These are phyloP conservation scores for Herpomyces periplanetae DNA, from an alignment of 2,329 filamentous ascomycete genomes.

Conservation along the genomic window DNA sequence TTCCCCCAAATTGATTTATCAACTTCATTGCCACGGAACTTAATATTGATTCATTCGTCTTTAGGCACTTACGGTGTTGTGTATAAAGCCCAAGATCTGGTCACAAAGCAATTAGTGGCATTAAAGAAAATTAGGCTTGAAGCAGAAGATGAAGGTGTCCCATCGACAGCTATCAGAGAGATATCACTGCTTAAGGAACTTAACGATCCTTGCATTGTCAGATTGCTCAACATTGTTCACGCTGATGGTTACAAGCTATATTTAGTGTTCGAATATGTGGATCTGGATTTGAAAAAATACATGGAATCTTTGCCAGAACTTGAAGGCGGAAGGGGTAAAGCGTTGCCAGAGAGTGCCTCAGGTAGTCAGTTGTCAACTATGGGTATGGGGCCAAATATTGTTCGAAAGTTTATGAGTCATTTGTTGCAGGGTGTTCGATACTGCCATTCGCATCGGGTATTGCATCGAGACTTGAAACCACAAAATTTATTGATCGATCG, in stretches of 20 bases:
- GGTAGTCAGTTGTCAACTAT: conserved; percentile 20
- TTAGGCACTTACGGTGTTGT: conserved; percentile 73
- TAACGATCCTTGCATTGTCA: conserved; percentile 61
- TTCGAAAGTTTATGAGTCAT: conserved; percentile 77
- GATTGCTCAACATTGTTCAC: conserved; percentile 62
- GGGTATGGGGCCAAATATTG: conserved; percentile 35
- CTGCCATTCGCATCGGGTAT: conserved; percentile 52
- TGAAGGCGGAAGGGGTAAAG: conserved; percentile 49
- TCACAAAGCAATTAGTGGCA: conserved; percentile 44
- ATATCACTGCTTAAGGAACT: conserved; percentile 82
- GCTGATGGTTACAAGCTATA: conserved; percentile 82
- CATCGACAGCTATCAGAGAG: conserved; percentile 66
- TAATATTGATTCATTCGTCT: conserved; percentile 3
- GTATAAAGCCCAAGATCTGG: conserved; percentile 65
- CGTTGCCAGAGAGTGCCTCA: conserved; percentile 39
- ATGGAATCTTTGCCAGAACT: conserved; percentile 61
- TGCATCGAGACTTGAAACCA: conserved; percentile 61
- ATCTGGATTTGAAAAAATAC: conserved; percentile 73
- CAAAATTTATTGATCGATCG: conserved; percentile 59
- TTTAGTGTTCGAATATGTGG: conserved; percentile 65
- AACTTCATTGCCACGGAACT: no score
- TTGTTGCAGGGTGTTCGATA: conserved; percentile 47
- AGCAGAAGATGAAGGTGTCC: conserved; percentile 72
- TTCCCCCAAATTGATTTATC: no score
- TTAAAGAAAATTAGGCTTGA: conserved; percentile 86